Evolutionary conservation across 495 filamentous ascomycete genomes (phyloP), one percentile per base, ranked within the genome.

Genomic region (Chaetomium tenue): DNA sequence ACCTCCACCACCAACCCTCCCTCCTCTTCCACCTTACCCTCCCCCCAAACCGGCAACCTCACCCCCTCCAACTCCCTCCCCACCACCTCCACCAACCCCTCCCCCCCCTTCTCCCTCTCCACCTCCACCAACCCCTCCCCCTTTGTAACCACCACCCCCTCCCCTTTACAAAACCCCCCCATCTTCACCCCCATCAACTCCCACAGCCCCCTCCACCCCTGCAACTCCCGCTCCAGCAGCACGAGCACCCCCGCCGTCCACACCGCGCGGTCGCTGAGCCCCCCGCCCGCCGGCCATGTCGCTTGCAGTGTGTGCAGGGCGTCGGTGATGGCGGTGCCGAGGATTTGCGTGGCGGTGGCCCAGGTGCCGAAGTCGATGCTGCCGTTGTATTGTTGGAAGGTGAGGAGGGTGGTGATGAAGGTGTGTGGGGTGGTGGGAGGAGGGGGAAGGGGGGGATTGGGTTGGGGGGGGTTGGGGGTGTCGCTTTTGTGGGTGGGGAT

Each of bases 131-230:
- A 30, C 28, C 28, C 28, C 28, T n/a, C n/a, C n/a, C n/a, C n/a
- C n/a, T n/a, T n/a, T n/a, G n/a, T n/a, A n/a, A n/a, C n/a, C n/a
- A n/a, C n/a, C n/a, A n/a, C n/a, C n/a, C n/a, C n/a, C n/a, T n/a
- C n/a, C n/a, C n/a, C n/a, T n/a, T n/a, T n/a, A 12, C 22, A 40
- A 9, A 40, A 46, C 13, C 50, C 23, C 9, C n/a, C 30, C 60
- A 16, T 46, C 50, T 62, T 62, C 13, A 62, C 23, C 2, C 22
- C 50, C 60, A 62, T 62, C 20, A 62, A 37, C 60, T 53, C 60
- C 60, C 60, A 62, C 33, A 62, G 39, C 37, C 37, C 3, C 50
- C 42, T 62, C 25, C 23, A 23, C 2, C 50, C 20, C 50, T 44
- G 48, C 9, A 62, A 46, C 23, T 62, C 33, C 0, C 60, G 60